Percentiles rank a stretch among this genome's conserved stretches.
Evolutionary conservation across 106 monocot species (phyloP).

Genomic region (Dendrobium officinale): DNA sequence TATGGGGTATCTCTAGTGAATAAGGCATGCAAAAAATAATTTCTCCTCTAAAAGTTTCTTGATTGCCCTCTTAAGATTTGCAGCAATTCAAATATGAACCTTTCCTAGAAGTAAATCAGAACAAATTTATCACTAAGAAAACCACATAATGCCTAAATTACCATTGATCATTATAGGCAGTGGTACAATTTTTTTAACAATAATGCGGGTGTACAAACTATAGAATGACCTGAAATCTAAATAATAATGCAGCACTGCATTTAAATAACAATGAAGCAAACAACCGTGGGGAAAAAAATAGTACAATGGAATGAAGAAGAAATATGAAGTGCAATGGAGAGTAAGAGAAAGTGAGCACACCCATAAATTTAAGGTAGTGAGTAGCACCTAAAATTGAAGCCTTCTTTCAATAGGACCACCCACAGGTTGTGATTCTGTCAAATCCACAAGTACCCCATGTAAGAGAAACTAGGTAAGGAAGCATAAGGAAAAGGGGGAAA

Average conservation of each 20-base stretch:
- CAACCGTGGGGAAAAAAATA: neutral
- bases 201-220: neutral
- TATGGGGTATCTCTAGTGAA: neutral
- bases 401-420: constrained; percentile 2
- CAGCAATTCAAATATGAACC: neutral
- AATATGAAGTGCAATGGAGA: neutral
- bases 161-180: neutral
- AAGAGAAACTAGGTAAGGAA: neutral
- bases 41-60: neutral
- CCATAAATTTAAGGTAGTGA: neutral
- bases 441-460: constrained; percentile 1
- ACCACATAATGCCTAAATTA: neutral
- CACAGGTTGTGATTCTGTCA: neutral
- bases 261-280: neutral
- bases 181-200: neutral
- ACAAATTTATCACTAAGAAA: neutral
- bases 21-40: neutral
- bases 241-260: neutral
- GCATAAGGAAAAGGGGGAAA: neutral
- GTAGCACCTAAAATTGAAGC: neutral
- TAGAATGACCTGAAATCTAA: neutral
- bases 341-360: neutral
- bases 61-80: neutral
- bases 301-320: neutral
- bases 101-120: neutral